These are phyloP conservation scores for Aleurites moluccanus DNA, from an alignment of 441 rosid genomes.

Conservation along the genomic window DNA sequence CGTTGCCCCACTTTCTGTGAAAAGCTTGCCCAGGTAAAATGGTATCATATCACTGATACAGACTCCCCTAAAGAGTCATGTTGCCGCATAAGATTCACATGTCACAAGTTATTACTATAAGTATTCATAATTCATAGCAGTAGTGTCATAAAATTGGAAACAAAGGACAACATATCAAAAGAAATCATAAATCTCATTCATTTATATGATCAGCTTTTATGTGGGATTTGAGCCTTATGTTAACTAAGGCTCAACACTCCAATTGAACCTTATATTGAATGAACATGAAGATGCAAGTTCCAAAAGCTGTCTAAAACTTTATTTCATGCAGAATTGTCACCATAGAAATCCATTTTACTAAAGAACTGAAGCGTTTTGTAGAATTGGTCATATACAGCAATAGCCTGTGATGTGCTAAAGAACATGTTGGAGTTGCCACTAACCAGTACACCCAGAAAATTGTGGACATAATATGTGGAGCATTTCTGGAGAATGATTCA, in stretches of 20 bases:
- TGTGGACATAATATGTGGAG: conserved; percentile 61
- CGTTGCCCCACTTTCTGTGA: conserved; percentile 64
- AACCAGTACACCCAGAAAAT: conserved; percentile 86
- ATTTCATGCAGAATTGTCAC: conserved; percentile 6
- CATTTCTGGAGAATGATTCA: conserved; percentile 63
- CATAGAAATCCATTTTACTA: conserved; percentile 4
- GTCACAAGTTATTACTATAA: conserved; percentile 13
- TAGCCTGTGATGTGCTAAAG: neutral
- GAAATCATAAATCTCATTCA: neutral
- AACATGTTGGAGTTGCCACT: conserved; percentile 28
- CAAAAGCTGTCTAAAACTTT: conserved; percentile 5
- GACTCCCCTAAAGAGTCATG: conserved; percentile 62
- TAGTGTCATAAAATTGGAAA: neutral
- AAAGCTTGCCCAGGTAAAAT: conserved; percentile 79
- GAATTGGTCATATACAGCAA: neutral
- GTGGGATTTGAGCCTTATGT: neutral
- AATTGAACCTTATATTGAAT: conserved; percentile 5
- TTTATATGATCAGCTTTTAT: neutral
- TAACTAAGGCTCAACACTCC: conserved; percentile 15
- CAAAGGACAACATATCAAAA: conserved; percentile 1
- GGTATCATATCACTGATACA: conserved; percentile 93
- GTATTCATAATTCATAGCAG: conserved; percentile 3
- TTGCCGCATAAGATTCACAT: conserved; percentile 14
- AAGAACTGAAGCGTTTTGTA: neutral
- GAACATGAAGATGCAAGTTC: conserved; percentile 14